Evolutionary conservation across 2,329 filamentous ascomycete species (phyloP).

Genomic region (Colletotrichum sp.): DNA sequence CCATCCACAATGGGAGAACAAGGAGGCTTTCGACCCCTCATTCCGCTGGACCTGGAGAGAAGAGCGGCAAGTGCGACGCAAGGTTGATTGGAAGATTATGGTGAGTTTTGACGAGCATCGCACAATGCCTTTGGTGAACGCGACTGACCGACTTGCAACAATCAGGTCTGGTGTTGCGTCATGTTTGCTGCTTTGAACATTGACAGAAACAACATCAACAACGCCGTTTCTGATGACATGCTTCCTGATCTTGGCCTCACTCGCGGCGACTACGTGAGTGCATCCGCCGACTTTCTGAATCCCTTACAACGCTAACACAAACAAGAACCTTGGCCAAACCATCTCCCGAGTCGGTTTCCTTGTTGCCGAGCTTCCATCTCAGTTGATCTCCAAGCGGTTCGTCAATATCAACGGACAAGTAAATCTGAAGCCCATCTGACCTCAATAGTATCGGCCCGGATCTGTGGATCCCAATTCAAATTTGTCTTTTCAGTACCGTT

Average conservation of each 20-base stretch:
- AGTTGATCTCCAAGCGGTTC: conserved; percentile 60
- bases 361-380: conserved; percentile 64
- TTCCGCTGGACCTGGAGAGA: conserved; percentile 38
- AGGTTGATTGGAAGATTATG: conserved; percentile 39
- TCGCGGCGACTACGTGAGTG: conserved; percentile 31
- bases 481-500: conserved; percentile 22
- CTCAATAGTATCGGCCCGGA: conserved; percentile 28
- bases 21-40: conserved; percentile 33
- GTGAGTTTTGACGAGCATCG: conserved; percentile 9
- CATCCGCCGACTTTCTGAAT: neutral
- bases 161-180: conserved; percentile 32
- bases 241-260: conserved; percentile 46
- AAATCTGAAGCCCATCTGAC: neutral
- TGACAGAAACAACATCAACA: conserved; percentile 27
- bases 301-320: neutral
- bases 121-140: neutral
- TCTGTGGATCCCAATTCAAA: conserved; percentile 33
- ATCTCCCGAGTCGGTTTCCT: conserved; percentile 60
- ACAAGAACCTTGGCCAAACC: conserved; percentile 57
- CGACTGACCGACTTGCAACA: conserved; percentile 14
- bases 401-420: neutral
- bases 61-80: conserved; percentile 30
- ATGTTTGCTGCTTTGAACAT: conserved; percentile 29
- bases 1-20: conserved; percentile 41
- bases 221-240: conserved; percentile 29